phyloP scores from a whole-genome alignment of 1,139 yeast species.

The Meyerozyma athensensis region DNA sequence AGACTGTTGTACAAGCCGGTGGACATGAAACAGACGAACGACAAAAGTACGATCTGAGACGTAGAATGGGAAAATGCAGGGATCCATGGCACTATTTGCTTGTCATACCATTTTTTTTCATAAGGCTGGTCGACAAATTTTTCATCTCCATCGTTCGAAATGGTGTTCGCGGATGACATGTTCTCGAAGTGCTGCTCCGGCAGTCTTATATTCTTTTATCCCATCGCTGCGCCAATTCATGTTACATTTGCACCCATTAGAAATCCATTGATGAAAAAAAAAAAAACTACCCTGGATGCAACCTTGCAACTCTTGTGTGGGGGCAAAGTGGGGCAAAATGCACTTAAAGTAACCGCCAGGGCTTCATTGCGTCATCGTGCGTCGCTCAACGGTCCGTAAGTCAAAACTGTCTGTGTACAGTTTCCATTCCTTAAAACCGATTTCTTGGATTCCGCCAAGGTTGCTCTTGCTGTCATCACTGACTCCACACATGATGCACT shows the following conservation, averaged over 20 bases:
- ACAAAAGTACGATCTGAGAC: not conserved
- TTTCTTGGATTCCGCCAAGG: slow-evolving; percentile 33
- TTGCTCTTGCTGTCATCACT: slow-evolving; percentile 30
- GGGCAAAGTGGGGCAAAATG: slow-evolving; percentile 2
- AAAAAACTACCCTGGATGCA: not conserved
- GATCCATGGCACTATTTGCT: slow-evolving; percentile 4
- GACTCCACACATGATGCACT: slow-evolving; percentile 39
- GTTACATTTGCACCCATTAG: slow-evolving; percentile 1
- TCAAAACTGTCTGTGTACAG: slow-evolving; percentile 37
- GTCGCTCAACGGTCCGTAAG: slow-evolving; percentile 3
- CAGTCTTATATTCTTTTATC: not conserved
- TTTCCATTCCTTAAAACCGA: slow-evolving; percentile 42
- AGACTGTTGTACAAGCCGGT: slow-evolving; percentile 10
- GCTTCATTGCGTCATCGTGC: slow-evolving; percentile 1
- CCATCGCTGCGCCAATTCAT: not conserved
- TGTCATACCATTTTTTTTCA: slow-evolving; percentile 5
- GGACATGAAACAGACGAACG: slow-evolving; percentile 5
- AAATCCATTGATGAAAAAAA: not conserved
- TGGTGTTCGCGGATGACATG: not conserved
- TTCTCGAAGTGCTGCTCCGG: not conserved
- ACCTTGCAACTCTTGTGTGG: slow-evolving; percentile 2
- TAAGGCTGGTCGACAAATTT: not conserved
- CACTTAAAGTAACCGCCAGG: not conserved
- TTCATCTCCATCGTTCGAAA: not conserved
- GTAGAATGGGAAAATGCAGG: slow-evolving; percentile 1